A percentile compares a stretch with the other conserved stretches of the same genome.
Conservation (phyloP, 306 rosid genomes). For the Rubus parviflorus region DNA sequence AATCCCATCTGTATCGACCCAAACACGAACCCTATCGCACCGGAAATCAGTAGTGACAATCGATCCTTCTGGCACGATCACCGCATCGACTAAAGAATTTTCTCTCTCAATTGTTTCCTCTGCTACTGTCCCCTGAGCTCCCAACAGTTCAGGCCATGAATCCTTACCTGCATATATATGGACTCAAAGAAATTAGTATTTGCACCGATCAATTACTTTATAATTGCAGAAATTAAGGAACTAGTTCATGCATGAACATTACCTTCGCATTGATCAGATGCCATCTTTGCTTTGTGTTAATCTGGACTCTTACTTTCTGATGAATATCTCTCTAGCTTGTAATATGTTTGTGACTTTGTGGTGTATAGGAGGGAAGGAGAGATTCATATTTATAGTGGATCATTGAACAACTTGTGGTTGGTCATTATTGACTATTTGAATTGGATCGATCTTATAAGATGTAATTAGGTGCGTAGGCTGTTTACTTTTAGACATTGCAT, state of each 20-base stretch:
- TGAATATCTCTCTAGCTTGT: background rate
- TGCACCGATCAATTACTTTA: background rate
- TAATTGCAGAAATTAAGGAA: background rate
- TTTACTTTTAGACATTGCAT: background rate
- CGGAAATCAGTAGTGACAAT: conserved; percentile 36
- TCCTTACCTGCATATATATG: conserved; percentile 26
- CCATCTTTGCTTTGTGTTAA: background rate
- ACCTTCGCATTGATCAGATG: background rate
- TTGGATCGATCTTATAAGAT: background rate
- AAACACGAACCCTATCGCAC: conserved; percentile 55
- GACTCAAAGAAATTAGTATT: background rate
- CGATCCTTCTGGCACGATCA: conserved; percentile 38
- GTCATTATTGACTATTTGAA: background rate
- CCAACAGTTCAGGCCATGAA: conserved; percentile 60
- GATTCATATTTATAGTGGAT: background rate
- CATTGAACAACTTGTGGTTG: background rate
- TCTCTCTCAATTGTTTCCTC: conserved; percentile 33
- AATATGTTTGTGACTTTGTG: background rate
- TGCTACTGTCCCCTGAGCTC: conserved; percentile 41
- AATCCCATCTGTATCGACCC: conserved; percentile 28
- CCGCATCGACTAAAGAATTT: conserved; percentile 37
- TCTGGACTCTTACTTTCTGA: background rate
- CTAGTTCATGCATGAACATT: background rate
- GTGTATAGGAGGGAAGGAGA: background rate
- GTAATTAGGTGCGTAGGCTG: background rate